Conservation (phyloP, 2,329 filamentous ascomycete genomes). For the Penicillium sp. region DNA sequence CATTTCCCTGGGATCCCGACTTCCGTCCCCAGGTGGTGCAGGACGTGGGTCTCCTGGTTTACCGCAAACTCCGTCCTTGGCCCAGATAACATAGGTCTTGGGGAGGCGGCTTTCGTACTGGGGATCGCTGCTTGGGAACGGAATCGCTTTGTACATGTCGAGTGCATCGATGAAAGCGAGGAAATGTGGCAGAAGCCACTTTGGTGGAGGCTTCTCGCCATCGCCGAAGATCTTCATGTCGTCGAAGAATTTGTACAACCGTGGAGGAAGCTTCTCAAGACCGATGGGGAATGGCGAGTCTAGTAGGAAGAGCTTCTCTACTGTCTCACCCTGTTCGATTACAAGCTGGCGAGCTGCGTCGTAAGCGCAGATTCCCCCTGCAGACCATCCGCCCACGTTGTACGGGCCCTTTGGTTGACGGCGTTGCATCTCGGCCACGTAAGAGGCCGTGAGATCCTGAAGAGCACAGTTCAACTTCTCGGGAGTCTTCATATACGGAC, state of each 20-base stretch:
- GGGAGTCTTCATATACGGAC: conserved; percentile 43
- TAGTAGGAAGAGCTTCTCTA: conserved; percentile 61
- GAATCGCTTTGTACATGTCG: conserved; percentile 39
- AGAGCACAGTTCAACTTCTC: conserved; percentile 34
- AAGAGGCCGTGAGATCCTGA: conserved; percentile 33
- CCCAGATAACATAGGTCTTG: conserved; percentile 46
- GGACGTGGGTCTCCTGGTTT: conserved; percentile 39
- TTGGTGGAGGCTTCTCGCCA: conserved; percentile 41
- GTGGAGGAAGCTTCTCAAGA: conserved; percentile 62
- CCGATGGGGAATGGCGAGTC: conserved; percentile 64
- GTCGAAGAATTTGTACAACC: conserved; percentile 49
- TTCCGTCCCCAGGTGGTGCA: conserved; percentile 35
- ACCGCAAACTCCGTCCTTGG: conserved; percentile 46
- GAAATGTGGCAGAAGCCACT: conserved; percentile 52
- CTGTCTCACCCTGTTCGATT: conserved; percentile 51
- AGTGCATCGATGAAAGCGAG: conserved; percentile 47
- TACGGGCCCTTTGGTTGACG: conserved; percentile 55
- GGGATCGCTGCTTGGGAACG: conserved; percentile 28
- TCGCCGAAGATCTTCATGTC: conserved; percentile 46
- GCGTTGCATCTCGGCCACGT: conserved; percentile 44
- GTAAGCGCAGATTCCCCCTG: conserved; percentile 68
- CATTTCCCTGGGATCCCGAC: conserved; percentile 46
- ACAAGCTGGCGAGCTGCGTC: conserved; percentile 61
- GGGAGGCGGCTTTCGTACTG: conserved; percentile 34
- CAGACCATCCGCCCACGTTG: conserved; percentile 69